Evolutionary conservation across 2,329 filamentous ascomycete species (phyloP).

Genomic region (Fonsecaea pedrosoi): DNA sequence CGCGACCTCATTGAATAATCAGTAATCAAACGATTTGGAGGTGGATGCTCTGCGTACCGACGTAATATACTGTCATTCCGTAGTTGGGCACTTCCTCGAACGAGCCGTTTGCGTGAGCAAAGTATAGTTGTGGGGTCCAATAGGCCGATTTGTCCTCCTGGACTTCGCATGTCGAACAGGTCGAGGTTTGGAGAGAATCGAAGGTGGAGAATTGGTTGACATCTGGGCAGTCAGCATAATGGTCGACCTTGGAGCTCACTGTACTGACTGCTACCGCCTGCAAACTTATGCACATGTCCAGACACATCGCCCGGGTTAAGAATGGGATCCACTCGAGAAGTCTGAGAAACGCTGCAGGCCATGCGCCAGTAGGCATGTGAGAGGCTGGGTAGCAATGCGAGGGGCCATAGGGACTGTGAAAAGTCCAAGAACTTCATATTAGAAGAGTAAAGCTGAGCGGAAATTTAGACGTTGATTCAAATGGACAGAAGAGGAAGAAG

Average conservation of each 20-base stretch:
- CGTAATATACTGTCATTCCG: constrained; percentile 51
- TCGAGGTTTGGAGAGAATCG: constrained; percentile 63
- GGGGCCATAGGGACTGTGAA: constrained; percentile 16
- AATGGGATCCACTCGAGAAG: constrained; percentile 70
- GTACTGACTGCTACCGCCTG: constrained; percentile 75
- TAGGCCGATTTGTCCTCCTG: constrained; percentile 85
- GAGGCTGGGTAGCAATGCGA: constrained; percentile 25
- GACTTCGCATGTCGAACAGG: constrained; percentile 86
- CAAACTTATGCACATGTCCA: constrained; percentile 74
- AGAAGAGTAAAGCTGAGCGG: not conserved
- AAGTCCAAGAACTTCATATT: constrained; percentile 29
- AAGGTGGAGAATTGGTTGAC: constrained; percentile 66
- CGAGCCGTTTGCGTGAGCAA: constrained; percentile 69
- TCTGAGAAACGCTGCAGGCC: constrained; percentile 74
- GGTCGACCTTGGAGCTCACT: not conserved
- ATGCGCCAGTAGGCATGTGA: constrained; percentile 81
- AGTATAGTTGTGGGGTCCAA: constrained; percentile 82
- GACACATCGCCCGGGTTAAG: constrained; percentile 66
- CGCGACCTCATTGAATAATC: constrained; percentile 44
- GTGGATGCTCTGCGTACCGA: constrained; percentile 39
- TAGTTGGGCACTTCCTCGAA: constrained; percentile 50
- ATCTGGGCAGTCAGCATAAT: constrained; percentile 54
- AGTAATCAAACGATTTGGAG: constrained; percentile 43
- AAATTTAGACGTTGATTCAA: not conserved
- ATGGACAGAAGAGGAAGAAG: not conserved